Evolutionary conservation across 2,329 filamentous ascomycete genomes (phyloP), one percentile per base, ranked within the genome.

Genomic region (Exserohilum turcica): DNA sequence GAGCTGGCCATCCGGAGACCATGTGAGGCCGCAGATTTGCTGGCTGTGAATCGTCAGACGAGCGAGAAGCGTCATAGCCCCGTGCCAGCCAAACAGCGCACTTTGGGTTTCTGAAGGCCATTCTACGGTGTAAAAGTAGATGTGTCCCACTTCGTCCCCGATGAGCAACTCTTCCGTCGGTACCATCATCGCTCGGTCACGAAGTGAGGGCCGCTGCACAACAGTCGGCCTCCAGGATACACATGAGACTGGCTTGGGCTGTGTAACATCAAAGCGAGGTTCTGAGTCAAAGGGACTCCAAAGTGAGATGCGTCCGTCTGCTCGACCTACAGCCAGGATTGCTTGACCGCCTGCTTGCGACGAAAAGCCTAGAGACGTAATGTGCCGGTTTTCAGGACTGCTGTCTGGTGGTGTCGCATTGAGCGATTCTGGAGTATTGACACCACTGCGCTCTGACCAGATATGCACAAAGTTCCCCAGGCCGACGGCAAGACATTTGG

Each of bases 11-110:
- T 90, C 85, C 3, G 80, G 78, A 3, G 91, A 92, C 91, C 92
- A 97, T 3, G 90, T 84, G n/a, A 99, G 79, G 1, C 93, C 93
- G 67, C 94, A 99, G 48, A 99, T 88, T 68, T 97, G 92, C 74
- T 97, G 92, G 1, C 82, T 85, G 71, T 97, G 93, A 6, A 91
- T 85, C 28, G 82, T 82, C 63, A 97, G 87, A 60, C 87, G 86
- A 18, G 89, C 87, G 45, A 96, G 78, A 19, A 97, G 79, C 1
- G 84, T 90, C 78, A 96, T 87, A 29, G 86, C 82, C 12, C 92
- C 92, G 27, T 85, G 82, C 90, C 91, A 96, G 44, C 82, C 84
- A 68, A 88, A 84, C 5, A 90, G 80, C 65, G 90, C 86, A 76
- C 81, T 86, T 35, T 81, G 75, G 43, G 82, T 75, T 47, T 80